These are phyloP conservation scores for Carnegiea gigantea DNA, from an alignment of 179 eudicot genomes.

Conservation along the genomic window DNA sequence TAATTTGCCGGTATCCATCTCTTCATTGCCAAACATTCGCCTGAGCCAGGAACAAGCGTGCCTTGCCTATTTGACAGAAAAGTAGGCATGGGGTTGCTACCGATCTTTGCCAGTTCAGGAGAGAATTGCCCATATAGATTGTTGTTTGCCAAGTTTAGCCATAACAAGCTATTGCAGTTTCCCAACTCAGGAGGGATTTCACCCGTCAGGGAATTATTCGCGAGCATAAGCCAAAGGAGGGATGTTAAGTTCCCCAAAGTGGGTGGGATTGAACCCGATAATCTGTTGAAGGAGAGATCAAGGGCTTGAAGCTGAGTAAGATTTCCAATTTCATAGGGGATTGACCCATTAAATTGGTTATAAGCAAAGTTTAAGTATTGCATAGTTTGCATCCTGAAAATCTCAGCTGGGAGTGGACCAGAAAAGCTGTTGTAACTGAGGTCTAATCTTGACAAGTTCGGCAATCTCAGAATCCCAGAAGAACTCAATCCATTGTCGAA, in stretches of 20 bases:
- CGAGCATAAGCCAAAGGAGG: constrained; percentile 93
- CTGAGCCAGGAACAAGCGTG: constrained; percentile 46
- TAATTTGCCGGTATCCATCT: constrained; percentile 97
- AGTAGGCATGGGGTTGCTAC: constrained; percentile 54
- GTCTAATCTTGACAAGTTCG: constrained; percentile 61
- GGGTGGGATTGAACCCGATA: constrained; percentile 74
- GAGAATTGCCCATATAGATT: constrained; percentile 64
- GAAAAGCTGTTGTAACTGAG: constrained; percentile 72
- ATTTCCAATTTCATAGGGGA: constrained; percentile 72
- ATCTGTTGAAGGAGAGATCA: constrained; percentile 71
- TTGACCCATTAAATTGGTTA: constrained; percentile 64
- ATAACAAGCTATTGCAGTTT: constrained; percentile 77
- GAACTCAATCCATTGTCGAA: constrained; percentile 59
- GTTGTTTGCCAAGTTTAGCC: constrained; percentile 87
- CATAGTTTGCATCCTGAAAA: constrained; percentile 55
- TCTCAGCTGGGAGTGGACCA: constrained; percentile 65
- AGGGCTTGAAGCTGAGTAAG: constrained; percentile 67
- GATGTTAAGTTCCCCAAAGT: constrained; percentile 69
- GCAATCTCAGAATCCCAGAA: constrained; percentile 61
- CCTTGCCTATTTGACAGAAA: constrained; percentile 49
- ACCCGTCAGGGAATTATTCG: constrained; percentile 71
- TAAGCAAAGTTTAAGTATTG: constrained; percentile 60
- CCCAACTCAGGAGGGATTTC: constrained; percentile 80
- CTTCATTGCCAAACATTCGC: constrained; percentile 77
- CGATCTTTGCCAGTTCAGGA: constrained; percentile 58